These are phyloP conservation scores for Nannochloris sp. DNA, from an alignment of 139 green algal genomes.

Conservation along the genomic window DNA sequence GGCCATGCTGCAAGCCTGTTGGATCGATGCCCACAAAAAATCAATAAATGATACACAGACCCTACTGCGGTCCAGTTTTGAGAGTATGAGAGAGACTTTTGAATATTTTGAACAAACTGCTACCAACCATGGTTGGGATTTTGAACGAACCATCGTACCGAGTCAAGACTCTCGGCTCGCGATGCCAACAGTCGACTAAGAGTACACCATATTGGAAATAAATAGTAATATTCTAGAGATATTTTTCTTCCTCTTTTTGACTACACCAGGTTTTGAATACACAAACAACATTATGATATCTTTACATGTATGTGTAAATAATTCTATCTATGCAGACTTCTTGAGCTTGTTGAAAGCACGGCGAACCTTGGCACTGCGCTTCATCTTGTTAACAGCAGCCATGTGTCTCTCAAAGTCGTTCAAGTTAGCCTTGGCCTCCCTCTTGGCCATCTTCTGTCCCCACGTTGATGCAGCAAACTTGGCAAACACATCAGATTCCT, in stretches of 20 bases:
- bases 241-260: too few relatives aligned
- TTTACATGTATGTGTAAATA: background rate
- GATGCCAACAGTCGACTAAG: too few relatives aligned
- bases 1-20: constrained; percentile 55
- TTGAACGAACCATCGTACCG: constrained; percentile 3
- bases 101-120: constrained; percentile 14
- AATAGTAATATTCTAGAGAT: too few relatives aligned
- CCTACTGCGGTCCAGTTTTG: constrained; percentile 8
- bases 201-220: too few relatives aligned
- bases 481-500: constrained; percentile 60
- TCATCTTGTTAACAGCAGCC: constrained; percentile 47
- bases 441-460: constrained; percentile 36
- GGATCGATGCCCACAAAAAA: constrained; percentile 34
- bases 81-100: constrained; percentile 16
- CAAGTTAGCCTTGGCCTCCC: constrained; percentile 46
- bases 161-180: background rate
- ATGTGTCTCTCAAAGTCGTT: constrained; percentile 96
- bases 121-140: constrained; percentile 14
- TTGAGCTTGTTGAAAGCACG: constrained; percentile 61
- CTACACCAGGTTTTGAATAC: too few relatives aligned
- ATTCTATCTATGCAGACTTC: constrained; percentile 43
- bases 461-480: constrained; percentile 82
- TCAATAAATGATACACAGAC: background rate
- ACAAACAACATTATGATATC: background rate
- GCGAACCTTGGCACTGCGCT: constrained; percentile 43